Evolutionary conservation across 257 asterid species (phyloP), one percentile per base, ranked within the genome.

Genomic region (Ophiorrhiza pumila): DNA sequence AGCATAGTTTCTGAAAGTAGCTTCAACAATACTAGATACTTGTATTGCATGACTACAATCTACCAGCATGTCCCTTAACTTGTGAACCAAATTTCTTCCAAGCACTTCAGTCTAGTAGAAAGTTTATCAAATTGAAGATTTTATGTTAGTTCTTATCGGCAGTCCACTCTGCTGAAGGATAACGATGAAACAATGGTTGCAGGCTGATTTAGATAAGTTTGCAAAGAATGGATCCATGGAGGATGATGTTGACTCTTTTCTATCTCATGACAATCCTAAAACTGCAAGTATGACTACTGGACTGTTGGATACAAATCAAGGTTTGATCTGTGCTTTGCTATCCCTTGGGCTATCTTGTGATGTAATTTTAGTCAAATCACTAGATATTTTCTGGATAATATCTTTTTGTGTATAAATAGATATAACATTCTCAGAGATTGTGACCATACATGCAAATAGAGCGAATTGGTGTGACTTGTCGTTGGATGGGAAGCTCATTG

Each of bases 401-500:
- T 63, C 1, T 65, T 70, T 63, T 52, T 50, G 52, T 73, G 74
- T 39, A 56, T 45, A 29, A 8, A 56, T 57, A 80, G 82, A 71
- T 74, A 32, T 7, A 22, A 35, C 78, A 43, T 37, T 81, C 43
- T 71, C 70, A 7, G 77, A 81, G 71, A 68, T 71, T 22, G 85
- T 76, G 17, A 42, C 63, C 58, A 69, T 81, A 46, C 70, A 27
- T 41, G 69, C 78, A 5, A 71, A 52, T 66, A n/a, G 58, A 41
- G 75, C 70, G 56, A 70, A 74, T 68, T 74, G 68, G 49, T 81
- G 79, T 14, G 76, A 71, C 68, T 47, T 81, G 69, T 81, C 82
- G 66, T 65, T 46, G 15, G 77, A 81, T 71, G 85, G 82, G 66
- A 77, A 81, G 71, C 74, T 74, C 52, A 71, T 81, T 42, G 85